Evolutionary conservation across 129 eudicot species (phyloP).

Genomic region (Dittrichia graveolens): DNA sequence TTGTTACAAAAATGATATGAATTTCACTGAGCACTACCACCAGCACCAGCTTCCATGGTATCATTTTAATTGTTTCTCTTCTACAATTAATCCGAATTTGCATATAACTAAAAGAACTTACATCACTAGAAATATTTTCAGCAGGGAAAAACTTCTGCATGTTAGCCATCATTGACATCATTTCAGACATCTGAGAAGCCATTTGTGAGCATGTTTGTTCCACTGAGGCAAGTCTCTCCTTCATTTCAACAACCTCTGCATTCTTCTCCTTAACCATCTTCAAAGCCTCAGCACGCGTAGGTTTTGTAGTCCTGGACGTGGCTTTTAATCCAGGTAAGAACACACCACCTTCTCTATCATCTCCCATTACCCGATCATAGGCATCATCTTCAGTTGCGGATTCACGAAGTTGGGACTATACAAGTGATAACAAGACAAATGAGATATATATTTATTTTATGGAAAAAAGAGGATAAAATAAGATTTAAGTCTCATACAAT

Average conservation of each 20-base stretch:
- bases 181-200: slow-evolving; percentile 60
- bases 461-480: neutral
- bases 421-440: neutral
- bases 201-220: slow-evolving; percentile 61
- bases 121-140: slow-evolving; percentile 26
- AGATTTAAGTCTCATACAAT: slow-evolving; percentile 36
- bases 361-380: slow-evolving; percentile 32
- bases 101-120: slow-evolving; percentile 20
- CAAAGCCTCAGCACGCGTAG: slow-evolving; percentile 38
- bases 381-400: slow-evolving; percentile 32
- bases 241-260: slow-evolving; percentile 50
- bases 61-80: slow-evolving; percentile 6
- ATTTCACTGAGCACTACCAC: neutral
- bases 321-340: slow-evolving; percentile 23
- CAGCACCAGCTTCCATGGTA: neutral
- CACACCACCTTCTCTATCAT: slow-evolving; percentile 25
- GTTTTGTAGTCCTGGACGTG: slow-evolving; percentile 1
- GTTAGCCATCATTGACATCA: slow-evolving; percentile 54
- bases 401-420: slow-evolving; percentile 47
- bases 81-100: neutral
- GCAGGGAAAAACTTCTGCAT: slow-evolving; percentile 26
- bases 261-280: slow-evolving; percentile 45
- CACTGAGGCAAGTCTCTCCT: slow-evolving; percentile 45
- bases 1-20: neutral
- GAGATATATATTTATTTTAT: neutral